These are phyloP conservation scores for Fraxinus platypoda DNA, from an alignment of 305 asterid species.

Conservation along the genomic window DNA sequence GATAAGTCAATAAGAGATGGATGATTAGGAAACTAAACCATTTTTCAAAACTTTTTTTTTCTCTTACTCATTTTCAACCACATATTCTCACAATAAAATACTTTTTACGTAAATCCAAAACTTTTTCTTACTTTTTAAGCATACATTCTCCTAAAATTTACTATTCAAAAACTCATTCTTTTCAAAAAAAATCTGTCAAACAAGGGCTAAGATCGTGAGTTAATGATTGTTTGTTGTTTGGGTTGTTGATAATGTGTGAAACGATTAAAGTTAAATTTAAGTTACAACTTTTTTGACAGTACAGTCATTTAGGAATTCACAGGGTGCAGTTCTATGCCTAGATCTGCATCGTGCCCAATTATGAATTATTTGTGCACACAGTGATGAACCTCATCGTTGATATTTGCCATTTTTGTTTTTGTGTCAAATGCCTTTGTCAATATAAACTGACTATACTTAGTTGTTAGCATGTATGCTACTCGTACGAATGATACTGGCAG, in stretches of 20 bases:
- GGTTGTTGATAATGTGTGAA: background rate
- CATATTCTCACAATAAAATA: too few species aligned
- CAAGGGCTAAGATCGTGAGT: background rate
- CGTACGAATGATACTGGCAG: background rate
- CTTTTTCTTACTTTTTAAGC: too few species aligned
- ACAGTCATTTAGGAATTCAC: background rate
- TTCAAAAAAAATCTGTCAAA: too few species aligned
- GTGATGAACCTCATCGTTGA: background rate
- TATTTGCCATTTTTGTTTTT: background rate
- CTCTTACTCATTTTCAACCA: too few species aligned
- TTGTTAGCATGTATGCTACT: background rate
- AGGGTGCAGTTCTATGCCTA: background rate
- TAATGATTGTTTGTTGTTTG: background rate
- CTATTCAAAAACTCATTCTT: too few species aligned
- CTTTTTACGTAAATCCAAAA: too few species aligned
- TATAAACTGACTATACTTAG: background rate
- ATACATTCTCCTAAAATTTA: too few species aligned
- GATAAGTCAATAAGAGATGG: background rate
- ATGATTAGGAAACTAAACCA: background rate
- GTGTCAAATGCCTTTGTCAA: background rate
- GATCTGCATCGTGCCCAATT: background rate
- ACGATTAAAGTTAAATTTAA: background rate
- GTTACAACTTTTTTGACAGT: background rate
- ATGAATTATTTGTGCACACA: background rate
- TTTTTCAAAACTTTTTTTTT: too few species aligned